phyloP scores from a whole-genome alignment of 805 yeast species.

The Yamadazyma tumulicola region DNA sequence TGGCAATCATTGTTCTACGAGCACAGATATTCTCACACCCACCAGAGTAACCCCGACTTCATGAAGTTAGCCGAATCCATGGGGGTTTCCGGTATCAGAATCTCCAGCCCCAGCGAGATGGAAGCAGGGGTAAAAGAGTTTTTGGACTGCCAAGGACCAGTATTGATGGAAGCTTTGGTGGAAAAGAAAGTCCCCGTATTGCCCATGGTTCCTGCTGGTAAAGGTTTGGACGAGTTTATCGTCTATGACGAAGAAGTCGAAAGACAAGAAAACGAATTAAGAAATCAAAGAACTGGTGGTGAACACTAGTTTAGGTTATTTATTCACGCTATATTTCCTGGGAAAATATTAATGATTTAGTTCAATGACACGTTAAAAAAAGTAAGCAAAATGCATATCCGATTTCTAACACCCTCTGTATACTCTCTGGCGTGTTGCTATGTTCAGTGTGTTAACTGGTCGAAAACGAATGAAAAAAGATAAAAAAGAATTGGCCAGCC shows the following conservation, averaged over 20 bases:
- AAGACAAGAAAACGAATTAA: conserved; percentile 60
- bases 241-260: conserved; percentile 81
- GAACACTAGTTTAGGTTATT: conserved; percentile 49
- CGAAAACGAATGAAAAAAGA: background rate
- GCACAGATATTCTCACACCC: conserved; percentile 97
- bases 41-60: conserved; percentile 92
- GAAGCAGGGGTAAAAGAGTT: conserved; percentile 52
- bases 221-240: conserved; percentile 89
- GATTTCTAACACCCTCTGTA: too few relatives aligned
- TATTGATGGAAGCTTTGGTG: conserved; percentile 83
- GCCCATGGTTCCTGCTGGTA: conserved; percentile 98
- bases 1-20: conserved; percentile 98
- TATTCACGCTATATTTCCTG: too few relatives aligned
- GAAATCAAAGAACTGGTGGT: conserved; percentile 72
- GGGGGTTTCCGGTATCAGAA: conserved; percentile 83
- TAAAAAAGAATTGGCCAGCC: conserved; percentile 17
- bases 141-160: conserved; percentile 77
- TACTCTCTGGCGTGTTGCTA: too few relatives aligned
- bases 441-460: too few relatives aligned
- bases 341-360: too few relatives aligned
- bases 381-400: too few relatives aligned
- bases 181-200: conserved; percentile 94
- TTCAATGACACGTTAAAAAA: too few relatives aligned
- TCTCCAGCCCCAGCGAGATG: conserved; percentile 63
- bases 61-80: conserved; percentile 90